Evolutionary conservation across 2,329 filamentous ascomycete genomes (phyloP).

Genomic region (Tolypocladium tundrense): DNA sequence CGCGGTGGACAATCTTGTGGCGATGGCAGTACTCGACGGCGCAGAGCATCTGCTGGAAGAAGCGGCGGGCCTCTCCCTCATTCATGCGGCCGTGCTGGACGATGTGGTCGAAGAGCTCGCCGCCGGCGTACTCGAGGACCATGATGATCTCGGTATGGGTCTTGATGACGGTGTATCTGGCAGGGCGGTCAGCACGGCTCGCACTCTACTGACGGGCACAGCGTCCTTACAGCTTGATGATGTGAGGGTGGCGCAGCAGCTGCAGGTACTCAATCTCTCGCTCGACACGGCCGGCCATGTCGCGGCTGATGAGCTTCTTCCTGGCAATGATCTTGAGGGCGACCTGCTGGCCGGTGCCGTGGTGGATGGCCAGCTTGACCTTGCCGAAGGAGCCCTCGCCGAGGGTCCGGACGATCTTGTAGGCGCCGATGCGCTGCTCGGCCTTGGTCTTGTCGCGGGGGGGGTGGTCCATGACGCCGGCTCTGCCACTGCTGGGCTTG

Average conservation of each 20-base stretch:
- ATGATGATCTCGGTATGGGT: slow-evolving; percentile 93
- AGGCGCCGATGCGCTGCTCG: slow-evolving; percentile 82
- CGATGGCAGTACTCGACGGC: slow-evolving; percentile 98
- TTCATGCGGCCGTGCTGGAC: slow-evolving; percentile 87
- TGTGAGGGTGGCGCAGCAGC: slow-evolving; percentile 89
- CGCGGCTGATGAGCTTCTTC: slow-evolving; percentile 89
- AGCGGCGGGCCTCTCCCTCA: slow-evolving; percentile 86
- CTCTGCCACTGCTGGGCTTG: slow-evolving; percentile 14
- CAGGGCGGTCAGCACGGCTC: neutral
- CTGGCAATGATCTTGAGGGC: slow-evolving; percentile 96
- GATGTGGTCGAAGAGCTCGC: slow-evolving; percentile 96
- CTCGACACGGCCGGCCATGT: slow-evolving; percentile 97
- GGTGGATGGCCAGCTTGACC: slow-evolving; percentile 91
- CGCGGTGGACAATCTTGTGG: slow-evolving; percentile 97
- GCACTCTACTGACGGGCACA: neutral
- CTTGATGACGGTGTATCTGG: slow-evolving; percentile 90
- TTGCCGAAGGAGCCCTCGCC: slow-evolving; percentile 98
- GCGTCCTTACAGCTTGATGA: slow-evolving; percentile 79
- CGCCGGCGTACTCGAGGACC: slow-evolving; percentile 95
- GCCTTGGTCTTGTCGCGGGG: slow-evolving; percentile 44
- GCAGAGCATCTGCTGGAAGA: slow-evolving; percentile 98
- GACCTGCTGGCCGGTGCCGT: slow-evolving; percentile 87
- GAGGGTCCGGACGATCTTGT: slow-evolving; percentile 80
- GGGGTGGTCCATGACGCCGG: slow-evolving; percentile 23
- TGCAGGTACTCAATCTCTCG: slow-evolving; percentile 97